Evolutionary conservation across 441 rosid species (phyloP).

Genomic region (Syzygium malaccense): DNA sequence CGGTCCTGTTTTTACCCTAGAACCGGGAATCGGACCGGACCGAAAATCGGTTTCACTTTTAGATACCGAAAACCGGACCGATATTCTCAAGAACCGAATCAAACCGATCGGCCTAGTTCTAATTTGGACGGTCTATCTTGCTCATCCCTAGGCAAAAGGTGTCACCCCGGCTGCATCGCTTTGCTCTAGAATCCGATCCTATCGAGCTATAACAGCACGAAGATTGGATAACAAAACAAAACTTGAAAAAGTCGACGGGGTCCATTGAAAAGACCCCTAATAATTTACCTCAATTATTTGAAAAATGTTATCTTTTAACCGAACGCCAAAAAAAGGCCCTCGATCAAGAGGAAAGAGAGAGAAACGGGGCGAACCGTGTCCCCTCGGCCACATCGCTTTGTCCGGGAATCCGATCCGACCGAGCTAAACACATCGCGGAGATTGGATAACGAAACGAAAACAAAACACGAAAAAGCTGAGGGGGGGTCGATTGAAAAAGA

Average conservation of each 20-base stretch:
- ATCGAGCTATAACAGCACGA: background rate
- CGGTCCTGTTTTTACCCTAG: too few species aligned
- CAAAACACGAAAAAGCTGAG: background rate
- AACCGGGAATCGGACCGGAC: too few species aligned
- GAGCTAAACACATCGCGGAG: background rate
- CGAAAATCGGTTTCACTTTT: too few species aligned
- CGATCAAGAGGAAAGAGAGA: too few species aligned
- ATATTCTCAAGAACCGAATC: too few species aligned
- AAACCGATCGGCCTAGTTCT: fast-evolving
- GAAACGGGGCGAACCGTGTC: background rate
- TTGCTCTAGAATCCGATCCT: background rate
- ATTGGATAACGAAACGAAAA: background rate
- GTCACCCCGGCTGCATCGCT: background rate
- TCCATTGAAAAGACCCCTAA: background rate
- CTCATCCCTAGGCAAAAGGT: background rate
- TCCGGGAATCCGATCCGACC: background rate
- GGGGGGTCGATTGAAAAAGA: background rate
- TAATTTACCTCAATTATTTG: too few species aligned
- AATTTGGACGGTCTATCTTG: too few species aligned
- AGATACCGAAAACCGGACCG: too few species aligned
- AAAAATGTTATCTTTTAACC: too few species aligned
- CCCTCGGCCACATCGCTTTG: background rate
- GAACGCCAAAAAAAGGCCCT: too few species aligned
- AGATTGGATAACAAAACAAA: background rate
- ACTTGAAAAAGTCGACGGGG: background rate